Evolutionary conservation across 768 basidiomycete species (phyloP), one percentile per base, ranked within the genome.

Genomic region (Suillus hirtellus): DNA sequence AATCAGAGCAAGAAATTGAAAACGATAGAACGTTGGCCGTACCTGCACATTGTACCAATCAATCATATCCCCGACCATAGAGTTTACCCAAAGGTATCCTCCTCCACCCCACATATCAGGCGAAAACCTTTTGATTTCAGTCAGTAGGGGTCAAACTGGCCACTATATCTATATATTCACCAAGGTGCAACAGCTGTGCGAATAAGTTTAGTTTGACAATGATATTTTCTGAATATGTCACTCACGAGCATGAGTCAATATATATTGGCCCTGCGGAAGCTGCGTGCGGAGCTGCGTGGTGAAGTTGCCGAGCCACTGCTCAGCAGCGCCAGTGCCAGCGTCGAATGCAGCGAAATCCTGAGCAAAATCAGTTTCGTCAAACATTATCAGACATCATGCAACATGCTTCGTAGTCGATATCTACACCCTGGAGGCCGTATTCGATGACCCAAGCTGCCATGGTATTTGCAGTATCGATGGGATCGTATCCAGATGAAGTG

Each of bases 391-490:
- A 43, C 11, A 50, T 35, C 3, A 34, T 15, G 40, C 40, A 42
- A 37, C 40, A 37, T 52, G 76, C 77, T 69, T 82, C 84, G 58
- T 84, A 85, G 68, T 85, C 84, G 53, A 86, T 76, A 58, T 86
- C 84, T 14, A 84, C 79, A 46, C 84, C 84, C 61, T 84, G 80
- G 38, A 85, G 67, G n/a, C 73, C 71, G 59, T 82, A 83, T 64
- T 80, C 61, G 42, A 75, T 78, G 42, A 84, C 83, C 76, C 77
- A 84, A 9, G 72, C 70, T 8, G 81, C 83, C 69, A 85, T 75
- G 6, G 72, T 75, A 64, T 78, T 76, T 1, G 84, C 84, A 7
- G 73, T 73, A 35, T 53, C 60, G 38, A 76, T 73, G 2, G 84
- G 75, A 62, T 84, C 75, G 4, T 68, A 67, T 34, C 79, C 79